Base-by-base conservation (phyloP, 73 alveolate species). In the Tetrahymena malaccensis region DNA sequence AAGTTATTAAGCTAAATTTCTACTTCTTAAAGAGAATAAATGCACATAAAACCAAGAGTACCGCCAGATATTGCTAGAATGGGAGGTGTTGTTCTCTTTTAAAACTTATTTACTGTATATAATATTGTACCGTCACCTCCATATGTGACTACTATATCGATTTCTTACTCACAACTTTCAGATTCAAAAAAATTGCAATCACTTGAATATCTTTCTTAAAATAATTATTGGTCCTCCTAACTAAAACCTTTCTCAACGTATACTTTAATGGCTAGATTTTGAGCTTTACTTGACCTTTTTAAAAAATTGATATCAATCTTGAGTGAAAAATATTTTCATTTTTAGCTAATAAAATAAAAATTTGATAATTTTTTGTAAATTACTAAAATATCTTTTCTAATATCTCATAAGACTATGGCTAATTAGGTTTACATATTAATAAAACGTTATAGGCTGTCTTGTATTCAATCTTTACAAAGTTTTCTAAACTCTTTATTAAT, bases 61-160 rank as follows among this genome's bases (percentile, higher is more conserved):
- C 97, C 97, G 6, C 94, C 94, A 34, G 93, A 85, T 35, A 95
- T 85, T 17, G 97, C 93, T 35, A 95, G 84, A 34, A 95, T 95
- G 10, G 95, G 95, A 43, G 97, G 97, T 10, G 97, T 93, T 34
- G 93, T 84, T 50, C 31, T 84, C 35, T 93, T 44, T 95, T 95
- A 95, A 95, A 95, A 95, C 37, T 50, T 19, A 55, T 93, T 95
- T 25, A 95, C 85, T n/a, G 97, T 89, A 95, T 95, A 89, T 37
- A 95, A 50, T 5, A 95, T 93, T 10, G 97, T 95, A 21, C 97
- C 97, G 22, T 95, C 97, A 5, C 97, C 97, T 50, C 97, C 97
- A 16, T 85, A 70, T 10, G 94, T 94, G 15, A 95, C 44, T 15
- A 95, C 50, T 35, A 95, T 31, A 10, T 94, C 95, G 5, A 94